Percentiles rank a stretch among this genome's conserved stretches.
Conservation (phyloP, 495 filamentous ascomycete genomes). For the Podospora sp. region DNA sequence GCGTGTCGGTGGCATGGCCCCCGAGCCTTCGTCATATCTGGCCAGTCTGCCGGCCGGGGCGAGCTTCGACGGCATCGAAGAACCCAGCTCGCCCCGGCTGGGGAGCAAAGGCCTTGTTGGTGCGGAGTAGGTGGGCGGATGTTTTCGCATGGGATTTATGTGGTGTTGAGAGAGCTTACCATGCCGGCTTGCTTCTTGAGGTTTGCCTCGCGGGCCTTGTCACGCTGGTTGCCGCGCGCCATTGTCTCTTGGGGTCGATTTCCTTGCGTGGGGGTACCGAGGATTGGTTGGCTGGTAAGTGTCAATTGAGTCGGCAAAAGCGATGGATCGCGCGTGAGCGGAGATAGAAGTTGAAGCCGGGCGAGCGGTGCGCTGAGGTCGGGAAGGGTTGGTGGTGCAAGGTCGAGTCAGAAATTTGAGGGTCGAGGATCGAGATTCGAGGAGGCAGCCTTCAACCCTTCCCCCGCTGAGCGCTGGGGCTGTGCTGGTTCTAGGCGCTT, state of each 20-base stretch:
- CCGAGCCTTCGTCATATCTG: not conserved
- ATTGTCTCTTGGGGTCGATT: conserved; percentile 52
- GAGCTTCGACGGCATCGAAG: not conserved
- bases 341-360: not conserved
- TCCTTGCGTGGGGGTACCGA: not conserved
- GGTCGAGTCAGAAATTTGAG: conserved; percentile 11
- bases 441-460: not conserved
- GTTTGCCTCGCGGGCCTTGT: conserved; percentile 81
- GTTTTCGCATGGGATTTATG: conserved; percentile 17
- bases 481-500: conserved; percentile 30
- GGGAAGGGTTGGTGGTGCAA: not conserved
- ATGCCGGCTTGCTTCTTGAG: conserved; percentile 62
- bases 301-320: not conserved
- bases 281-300: conserved; percentile 8
- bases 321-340: not conserved
- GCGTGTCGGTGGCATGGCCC: not conserved
- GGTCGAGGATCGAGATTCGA: not conserved
- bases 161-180: conserved; percentile 48
- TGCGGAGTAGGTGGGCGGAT: not conserved
- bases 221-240: conserved; percentile 92
- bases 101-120: not conserved
- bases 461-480: conserved; percentile 18
- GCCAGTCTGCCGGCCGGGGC: not conserved
- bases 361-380: not conserved
- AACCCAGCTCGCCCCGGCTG: not conserved